Evolutionary conservation across 2,329 filamentous ascomycete species (phyloP).

Genomic region (Colletotrichum destructivum): DNA sequence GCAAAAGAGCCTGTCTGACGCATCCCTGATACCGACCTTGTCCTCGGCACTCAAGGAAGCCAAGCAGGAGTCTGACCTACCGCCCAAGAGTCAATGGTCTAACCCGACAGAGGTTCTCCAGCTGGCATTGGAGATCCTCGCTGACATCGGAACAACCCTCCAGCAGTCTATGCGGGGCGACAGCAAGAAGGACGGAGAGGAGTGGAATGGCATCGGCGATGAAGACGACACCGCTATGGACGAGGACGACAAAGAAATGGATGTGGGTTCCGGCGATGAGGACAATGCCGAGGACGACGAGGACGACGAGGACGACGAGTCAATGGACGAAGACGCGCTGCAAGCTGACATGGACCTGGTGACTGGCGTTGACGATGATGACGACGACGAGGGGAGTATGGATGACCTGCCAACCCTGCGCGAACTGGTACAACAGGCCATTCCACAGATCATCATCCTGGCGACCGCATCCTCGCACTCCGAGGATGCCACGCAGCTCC

Average conservation of each 20-base stretch:
- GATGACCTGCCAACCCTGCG: constrained; percentile 70
- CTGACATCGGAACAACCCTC: constrained; percentile 74
- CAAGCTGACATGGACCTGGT: constrained; percentile 78
- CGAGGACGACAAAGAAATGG: constrained; percentile 52
- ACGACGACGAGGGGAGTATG: constrained; percentile 59
- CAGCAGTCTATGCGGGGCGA: constrained; percentile 61
- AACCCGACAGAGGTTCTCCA: constrained; percentile 64
- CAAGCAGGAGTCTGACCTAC: constrained; percentile 45
- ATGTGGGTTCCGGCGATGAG: constrained; percentile 53
- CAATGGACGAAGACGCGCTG: constrained; percentile 71
- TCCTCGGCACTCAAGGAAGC: constrained; percentile 56
- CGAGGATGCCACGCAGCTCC: constrained; percentile 62
- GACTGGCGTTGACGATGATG: constrained; percentile 63
- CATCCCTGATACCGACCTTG: constrained; percentile 63
- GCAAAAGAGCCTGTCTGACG: constrained; percentile 65
- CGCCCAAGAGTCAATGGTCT: constrained; percentile 54
- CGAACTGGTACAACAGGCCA: constrained; percentile 60
- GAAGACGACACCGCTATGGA: constrained; percentile 56
- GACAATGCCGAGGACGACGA: constrained; percentile 55
- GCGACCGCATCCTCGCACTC: constrained; percentile 57
- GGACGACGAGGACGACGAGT: constrained; percentile 62
- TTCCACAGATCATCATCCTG: constrained; percentile 66
- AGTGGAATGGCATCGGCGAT: constrained; percentile 57
- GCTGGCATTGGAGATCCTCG: constrained; percentile 73
- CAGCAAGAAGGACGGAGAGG: constrained; percentile 53